These are phyloP conservation scores for Anisodus tanguticus DNA, from an alignment of 257 asterid species.

Conservation along the genomic window DNA sequence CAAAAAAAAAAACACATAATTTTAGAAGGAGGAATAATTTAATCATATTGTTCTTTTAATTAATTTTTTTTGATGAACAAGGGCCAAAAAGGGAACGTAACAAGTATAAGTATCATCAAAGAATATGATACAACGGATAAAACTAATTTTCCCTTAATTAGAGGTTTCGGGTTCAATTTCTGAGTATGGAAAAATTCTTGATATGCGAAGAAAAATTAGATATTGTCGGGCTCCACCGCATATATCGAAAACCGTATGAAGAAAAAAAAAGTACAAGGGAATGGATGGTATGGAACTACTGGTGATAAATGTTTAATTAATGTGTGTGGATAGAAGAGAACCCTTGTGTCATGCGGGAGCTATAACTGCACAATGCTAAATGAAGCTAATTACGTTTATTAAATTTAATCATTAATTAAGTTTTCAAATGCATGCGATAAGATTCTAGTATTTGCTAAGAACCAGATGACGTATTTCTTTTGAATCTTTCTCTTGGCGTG, in stretches of 20 bases:
- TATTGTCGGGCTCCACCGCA: no score
- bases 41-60: no score
- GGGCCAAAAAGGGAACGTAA: not conserved
- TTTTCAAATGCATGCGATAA: not conserved
- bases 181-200: no score
- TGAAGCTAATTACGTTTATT: not conserved
- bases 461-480: not conserved
- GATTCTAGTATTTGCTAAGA: conserved; percentile 3
- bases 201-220: no score
- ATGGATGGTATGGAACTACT: not conserved
- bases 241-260: no score
- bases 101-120: no score
- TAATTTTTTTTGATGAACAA: no score
- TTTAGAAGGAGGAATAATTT: no score
- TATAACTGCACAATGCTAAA: not conserved
- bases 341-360: conserved; percentile 10
- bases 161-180: no score
- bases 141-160: no score
- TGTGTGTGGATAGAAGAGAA: not conserved
- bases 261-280: not conserved
- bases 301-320: not conserved
- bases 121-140: no score
- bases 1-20: no score
- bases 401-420: not conserved
- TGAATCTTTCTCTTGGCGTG: conserved; percentile 23